These are phyloP conservation scores for Uronychia setigera DNA, from an alignment of 73 alveolate species.

Conservation along the genomic window DNA sequence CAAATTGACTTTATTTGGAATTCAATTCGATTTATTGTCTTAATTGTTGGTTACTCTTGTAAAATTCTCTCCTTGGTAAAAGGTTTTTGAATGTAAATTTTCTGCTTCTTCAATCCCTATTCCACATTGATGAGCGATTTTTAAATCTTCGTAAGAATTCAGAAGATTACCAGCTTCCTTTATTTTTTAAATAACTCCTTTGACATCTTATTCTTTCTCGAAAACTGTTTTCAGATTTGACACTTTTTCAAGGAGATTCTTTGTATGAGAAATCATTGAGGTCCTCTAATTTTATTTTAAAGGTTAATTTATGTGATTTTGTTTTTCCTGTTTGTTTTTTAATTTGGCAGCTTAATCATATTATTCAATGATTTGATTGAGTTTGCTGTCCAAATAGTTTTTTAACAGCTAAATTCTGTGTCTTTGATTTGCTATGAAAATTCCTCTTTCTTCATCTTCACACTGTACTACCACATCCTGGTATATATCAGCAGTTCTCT, in stretches of 20 bases:
- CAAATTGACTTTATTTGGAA: not conserved
- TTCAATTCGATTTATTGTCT: too few species aligned
- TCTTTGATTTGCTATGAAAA: constrained; percentile 40
- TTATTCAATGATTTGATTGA: constrained; percentile 35
- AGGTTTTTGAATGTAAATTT: too few species aligned
- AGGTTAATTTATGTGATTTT: constrained; percentile 16
- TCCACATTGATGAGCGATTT: constrained; percentile 33
- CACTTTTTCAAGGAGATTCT: constrained; percentile 40
- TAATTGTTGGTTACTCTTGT: too few species aligned
- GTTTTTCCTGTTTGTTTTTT: constrained; percentile 39
- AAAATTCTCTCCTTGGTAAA: too few species aligned
- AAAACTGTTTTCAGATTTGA: constrained; percentile 26
- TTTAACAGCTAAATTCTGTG: constrained; percentile 46
- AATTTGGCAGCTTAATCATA: constrained; percentile 57
- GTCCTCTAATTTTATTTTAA: constrained; percentile 35
- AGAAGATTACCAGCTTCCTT: constrained; percentile 44
- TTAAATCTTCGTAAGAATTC: constrained; percentile 39
- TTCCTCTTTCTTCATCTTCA: constrained; percentile 30
- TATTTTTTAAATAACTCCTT: constrained; percentile 43
- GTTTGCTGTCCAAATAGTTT: constrained; percentile 57
- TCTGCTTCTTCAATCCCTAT: too few species aligned
- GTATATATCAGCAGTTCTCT: constrained; percentile 18
- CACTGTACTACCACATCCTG: constrained; percentile 16
- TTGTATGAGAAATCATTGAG: constrained; percentile 34
- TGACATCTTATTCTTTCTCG: constrained; percentile 1